Evolutionary conservation across 495 filamentous ascomycete genomes (phyloP), one percentile per base, ranked within the genome.

Genomic region (Hypoxylon crocopeplum): DNA sequence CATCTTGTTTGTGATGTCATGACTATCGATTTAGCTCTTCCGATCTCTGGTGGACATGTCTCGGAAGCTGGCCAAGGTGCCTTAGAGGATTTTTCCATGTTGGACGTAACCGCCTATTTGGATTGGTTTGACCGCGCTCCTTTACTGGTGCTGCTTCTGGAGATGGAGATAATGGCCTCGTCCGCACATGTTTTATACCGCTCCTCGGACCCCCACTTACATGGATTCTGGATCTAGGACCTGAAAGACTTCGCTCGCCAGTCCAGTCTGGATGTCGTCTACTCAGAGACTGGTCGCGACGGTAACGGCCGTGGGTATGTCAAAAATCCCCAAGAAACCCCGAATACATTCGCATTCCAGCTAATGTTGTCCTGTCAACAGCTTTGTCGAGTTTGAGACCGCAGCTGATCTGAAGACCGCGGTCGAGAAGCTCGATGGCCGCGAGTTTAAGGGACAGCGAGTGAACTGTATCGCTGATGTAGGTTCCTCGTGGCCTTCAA

Each of bases 181-280:
- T 77, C 74, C 64, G 79, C 75, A 49, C 16, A 61, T 66, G 48
- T 64, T 62, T 56, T 57, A 56, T 49, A 56, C 59, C 60, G 48
- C 70, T 72, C 75, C 77, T 70, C 57, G 77, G 76, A 76, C 72
- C 63, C 76, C 77, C 67, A 81, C 77, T 80, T 80, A 81, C 77
- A 76, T 73, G 75, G 75, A 74, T 64, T 80, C 79, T 79, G 78
- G 77, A 73, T 82, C 70, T 90, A 99, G 94, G 95, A 99, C 75
- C 85, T 99, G 34, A 99, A 99, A 90, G 94, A 99, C 75, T 99
- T 98, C 73, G 95, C 94, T 53, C 93, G 94, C 69, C 90, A 93
- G 72, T 95, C 93, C 76, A 91, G 92, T 70, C 84, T 95, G 74
- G 95, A 98, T 73, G 94, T 99, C 63, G 94, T 99, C 56, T 99